Percentiles rank a stretch among this genome's conserved stretches.
phyloP scores from a whole-genome alignment of 1,284 basidiomycete species.

The Fomitopsis palustris region DNA sequence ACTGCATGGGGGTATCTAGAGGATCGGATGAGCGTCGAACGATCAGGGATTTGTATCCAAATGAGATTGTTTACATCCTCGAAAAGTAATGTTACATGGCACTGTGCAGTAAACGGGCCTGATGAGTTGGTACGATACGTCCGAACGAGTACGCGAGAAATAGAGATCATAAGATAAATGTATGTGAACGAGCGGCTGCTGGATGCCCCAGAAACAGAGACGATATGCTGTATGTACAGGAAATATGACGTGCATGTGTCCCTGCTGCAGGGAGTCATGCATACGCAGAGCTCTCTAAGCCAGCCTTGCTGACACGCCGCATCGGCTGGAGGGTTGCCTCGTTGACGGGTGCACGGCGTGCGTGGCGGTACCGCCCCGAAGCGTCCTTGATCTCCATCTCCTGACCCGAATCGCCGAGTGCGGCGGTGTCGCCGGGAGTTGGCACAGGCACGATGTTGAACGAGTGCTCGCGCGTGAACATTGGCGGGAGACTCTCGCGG shows the following conservation, averaged over 20 bases:
- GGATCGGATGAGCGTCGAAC: not conserved
- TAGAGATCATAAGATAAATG: not conserved
- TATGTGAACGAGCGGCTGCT: not conserved
- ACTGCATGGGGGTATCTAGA: slow-evolving; percentile 50
- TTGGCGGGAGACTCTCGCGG: slow-evolving; percentile 77
- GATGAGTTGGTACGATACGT: not conserved
- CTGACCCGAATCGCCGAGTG: slow-evolving; percentile 61
- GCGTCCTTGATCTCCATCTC: slow-evolving; percentile 84
- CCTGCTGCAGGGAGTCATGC: slow-evolving; percentile 15
- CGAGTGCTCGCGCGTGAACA: slow-evolving; percentile 35
- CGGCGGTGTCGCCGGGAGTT: slow-evolving; percentile 30
- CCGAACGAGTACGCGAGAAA: not conserved
- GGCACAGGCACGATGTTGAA: slow-evolving; percentile 23
- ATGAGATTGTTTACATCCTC: slow-evolving; percentile 3
- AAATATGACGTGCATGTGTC: not conserved
- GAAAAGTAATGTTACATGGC: slow-evolving; percentile 2
- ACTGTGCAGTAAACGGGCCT: slow-evolving; percentile 1
- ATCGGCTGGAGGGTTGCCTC: slow-evolving; percentile 83
- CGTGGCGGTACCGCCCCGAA: slow-evolving; percentile 80
- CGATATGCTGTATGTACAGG: not conserved
- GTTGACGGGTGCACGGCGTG: slow-evolving; percentile 79
- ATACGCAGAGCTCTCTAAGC: slow-evolving; percentile 62
- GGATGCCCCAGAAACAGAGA: not conserved
- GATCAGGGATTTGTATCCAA: not conserved
- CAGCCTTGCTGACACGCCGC: slow-evolving; percentile 85